Conservation (phyloP, 495 filamentous ascomycete genomes). For the Penicillium diatomitis region DNA sequence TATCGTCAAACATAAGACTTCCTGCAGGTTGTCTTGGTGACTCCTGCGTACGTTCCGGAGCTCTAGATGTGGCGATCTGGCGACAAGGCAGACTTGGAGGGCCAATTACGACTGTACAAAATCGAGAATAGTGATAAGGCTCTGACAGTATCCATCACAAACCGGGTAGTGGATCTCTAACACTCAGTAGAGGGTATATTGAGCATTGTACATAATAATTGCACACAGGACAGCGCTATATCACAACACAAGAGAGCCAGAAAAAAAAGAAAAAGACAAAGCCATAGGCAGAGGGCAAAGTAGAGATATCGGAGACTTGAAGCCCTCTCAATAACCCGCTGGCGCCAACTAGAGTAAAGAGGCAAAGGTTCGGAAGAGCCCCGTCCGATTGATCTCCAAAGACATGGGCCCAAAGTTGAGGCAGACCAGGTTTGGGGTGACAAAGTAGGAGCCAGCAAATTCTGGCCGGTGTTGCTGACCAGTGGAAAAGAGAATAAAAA, state of each 20-base stretch:
- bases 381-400: not conserved
- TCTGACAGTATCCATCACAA: slow-evolving; percentile 1
- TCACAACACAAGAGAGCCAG: slow-evolving; percentile 21
- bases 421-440: too few relatives aligned
- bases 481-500: slow-evolving; percentile 25
- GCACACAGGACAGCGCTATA: slow-evolving; percentile 25
- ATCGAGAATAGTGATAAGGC: not conserved
- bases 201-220: slow-evolving; percentile 34
- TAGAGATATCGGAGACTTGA: too few relatives aligned
- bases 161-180: slow-evolving; percentile 19
- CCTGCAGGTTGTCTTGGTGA: too few relatives aligned
- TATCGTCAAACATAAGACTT: too few relatives aligned
- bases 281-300: not conserved
- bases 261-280: slow-evolving; percentile 9
- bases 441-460: not conserved
- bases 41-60: too few relatives aligned
- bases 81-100: too few relatives aligned
- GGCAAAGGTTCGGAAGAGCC: not conserved
- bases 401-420: too few relatives aligned
- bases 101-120: not conserved
- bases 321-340: slow-evolving; percentile 10
- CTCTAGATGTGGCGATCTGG: too few relatives aligned
- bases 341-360: slow-evolving; percentile 8
- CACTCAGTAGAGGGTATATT: slow-evolving; percentile 31
- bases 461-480: slow-evolving; percentile 3